Evolutionary conservation across 2,329 filamentous ascomycete genomes (phyloP).

Genomic region (Plectosphaerella sp.): DNA sequence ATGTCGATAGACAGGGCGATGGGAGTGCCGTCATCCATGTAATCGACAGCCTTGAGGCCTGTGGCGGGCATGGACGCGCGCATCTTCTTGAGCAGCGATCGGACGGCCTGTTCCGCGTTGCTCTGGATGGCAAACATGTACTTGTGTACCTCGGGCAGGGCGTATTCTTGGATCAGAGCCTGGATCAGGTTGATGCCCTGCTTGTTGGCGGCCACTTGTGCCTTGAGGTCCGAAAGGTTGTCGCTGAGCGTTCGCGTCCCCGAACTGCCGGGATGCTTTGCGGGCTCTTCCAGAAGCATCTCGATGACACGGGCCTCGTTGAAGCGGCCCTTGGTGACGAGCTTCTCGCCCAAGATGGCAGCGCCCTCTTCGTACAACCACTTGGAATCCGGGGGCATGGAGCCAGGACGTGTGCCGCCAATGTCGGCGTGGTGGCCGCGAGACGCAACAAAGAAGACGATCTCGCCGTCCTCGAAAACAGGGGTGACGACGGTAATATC

Average conservation of each 20-base stretch:
- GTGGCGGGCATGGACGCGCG: conserved; percentile 63
- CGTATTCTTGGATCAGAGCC: conserved; percentile 71
- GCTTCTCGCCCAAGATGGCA: conserved; percentile 60
- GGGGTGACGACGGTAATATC: conserved; percentile 37
- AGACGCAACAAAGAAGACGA: conserved; percentile 27
- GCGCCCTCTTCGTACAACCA: conserved; percentile 63
- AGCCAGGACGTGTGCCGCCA: conserved; percentile 75
- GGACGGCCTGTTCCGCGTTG: conserved; percentile 10
- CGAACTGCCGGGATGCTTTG: conserved; percentile 60
- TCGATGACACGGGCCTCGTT: conserved; percentile 69
- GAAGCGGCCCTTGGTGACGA: conserved; percentile 73
- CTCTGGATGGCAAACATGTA: conserved; percentile 13
- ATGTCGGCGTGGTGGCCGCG: conserved; percentile 38
- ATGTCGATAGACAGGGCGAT: conserved; percentile 38
- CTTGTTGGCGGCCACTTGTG: conserved; percentile 70
- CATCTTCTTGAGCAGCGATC: conserved; percentile 7
- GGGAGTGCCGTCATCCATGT: conserved; percentile 60
- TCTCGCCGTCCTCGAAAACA: conserved; percentile 23
- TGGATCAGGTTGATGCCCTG: conserved; percentile 74
- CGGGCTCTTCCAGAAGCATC: conserved; percentile 59
- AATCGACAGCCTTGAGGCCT: conserved; percentile 65
- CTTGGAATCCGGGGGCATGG: conserved; percentile 73
- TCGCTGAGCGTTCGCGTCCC: conserved; percentile 69
- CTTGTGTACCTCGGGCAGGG: conserved; percentile 69
- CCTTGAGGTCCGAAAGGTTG: conserved; percentile 71